phyloP scores from a whole-genome alignment of 257 asterid genomes.

The Catharanthus roseus region DNA sequence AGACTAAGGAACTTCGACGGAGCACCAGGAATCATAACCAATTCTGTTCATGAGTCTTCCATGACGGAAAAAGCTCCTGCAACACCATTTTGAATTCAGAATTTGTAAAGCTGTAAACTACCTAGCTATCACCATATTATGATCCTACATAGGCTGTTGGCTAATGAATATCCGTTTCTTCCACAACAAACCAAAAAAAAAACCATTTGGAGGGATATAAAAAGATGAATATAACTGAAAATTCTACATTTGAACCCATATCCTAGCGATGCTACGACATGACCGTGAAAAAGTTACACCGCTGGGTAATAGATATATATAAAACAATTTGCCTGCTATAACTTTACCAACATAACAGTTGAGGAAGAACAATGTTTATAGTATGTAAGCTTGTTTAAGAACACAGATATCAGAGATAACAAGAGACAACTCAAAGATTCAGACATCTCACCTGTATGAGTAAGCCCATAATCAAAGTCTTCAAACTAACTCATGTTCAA shows the following conservation, averaged over 20 bases:
- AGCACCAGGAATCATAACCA: conserved; percentile 44
- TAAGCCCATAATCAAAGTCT: conserved; percentile 34
- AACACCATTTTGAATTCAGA: conserved; percentile 55
- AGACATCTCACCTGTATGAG: conserved; percentile 40
- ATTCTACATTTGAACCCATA: not conserved
- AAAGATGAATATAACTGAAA: not conserved
- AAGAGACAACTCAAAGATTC: conserved; percentile 14
- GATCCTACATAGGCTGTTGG: conserved; percentile 26
- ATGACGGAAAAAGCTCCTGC: conserved; percentile 58
- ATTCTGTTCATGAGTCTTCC: conserved; percentile 50
- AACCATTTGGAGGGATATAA: not conserved
- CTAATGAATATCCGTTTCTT: conserved; percentile 8
- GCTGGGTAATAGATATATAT: not conserved
- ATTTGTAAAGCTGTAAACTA: conserved; percentile 39
- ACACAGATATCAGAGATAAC: not conserved
- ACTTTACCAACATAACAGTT: conserved; percentile 4
- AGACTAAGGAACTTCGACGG: conserved; percentile 42
- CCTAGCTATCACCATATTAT: conserved; percentile 34
- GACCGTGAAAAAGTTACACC: not conserved
- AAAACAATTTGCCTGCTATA: conserved; percentile 4
- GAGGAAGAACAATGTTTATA: not conserved
- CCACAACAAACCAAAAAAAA: too few species aligned
- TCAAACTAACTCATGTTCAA: conserved; percentile 37
- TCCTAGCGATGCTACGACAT: not conserved
- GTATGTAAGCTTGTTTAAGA: not conserved